Conservation (phyloP, 495 filamentous ascomycete genomes). For the Cercophora sp. region DNA sequence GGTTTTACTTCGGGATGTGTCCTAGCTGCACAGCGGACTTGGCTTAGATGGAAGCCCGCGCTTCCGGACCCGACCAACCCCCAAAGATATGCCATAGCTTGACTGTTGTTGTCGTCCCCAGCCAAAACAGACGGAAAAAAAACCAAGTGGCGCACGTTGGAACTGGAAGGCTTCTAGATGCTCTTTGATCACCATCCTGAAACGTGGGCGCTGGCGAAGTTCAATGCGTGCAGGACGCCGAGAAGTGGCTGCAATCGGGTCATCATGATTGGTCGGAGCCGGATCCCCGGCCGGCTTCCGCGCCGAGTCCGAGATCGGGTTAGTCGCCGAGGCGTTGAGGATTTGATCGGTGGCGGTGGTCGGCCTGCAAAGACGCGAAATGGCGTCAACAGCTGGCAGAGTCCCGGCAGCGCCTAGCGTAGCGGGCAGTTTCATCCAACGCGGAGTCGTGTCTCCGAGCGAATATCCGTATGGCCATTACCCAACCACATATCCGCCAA, state of each 20-base stretch:
- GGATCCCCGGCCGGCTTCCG: background rate
- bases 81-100: too few relatives aligned
- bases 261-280: background rate
- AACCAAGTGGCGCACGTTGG: background rate
- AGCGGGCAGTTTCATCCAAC: conserved; percentile 14
- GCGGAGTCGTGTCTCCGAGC: conserved; percentile 21
- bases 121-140: too few relatives aligned
- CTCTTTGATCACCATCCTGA: conserved; percentile 22
- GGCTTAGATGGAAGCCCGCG: too few relatives aligned
- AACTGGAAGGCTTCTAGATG: conserved; percentile 25
- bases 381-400: conserved; percentile 8
- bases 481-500: conserved; percentile 3
- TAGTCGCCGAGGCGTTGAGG: background rate
- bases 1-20: too few relatives aligned
- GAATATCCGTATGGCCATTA: conserved; percentile 1
- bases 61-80: background rate
- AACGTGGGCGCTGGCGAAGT: conserved; percentile 13
- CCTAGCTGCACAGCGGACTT: too few relatives aligned
- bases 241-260: background rate
- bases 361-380: background rate
- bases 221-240: conserved; percentile 15
- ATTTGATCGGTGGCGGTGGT: background rate
- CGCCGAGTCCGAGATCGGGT: conserved; percentile 5
- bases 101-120: too few relatives aligned
- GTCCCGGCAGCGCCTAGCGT: background rate